Evolutionary conservation across 306 rosid genomes (phyloP), one percentile per base, ranked within the genome.

Genomic region (Biancaea sappan): DNA sequence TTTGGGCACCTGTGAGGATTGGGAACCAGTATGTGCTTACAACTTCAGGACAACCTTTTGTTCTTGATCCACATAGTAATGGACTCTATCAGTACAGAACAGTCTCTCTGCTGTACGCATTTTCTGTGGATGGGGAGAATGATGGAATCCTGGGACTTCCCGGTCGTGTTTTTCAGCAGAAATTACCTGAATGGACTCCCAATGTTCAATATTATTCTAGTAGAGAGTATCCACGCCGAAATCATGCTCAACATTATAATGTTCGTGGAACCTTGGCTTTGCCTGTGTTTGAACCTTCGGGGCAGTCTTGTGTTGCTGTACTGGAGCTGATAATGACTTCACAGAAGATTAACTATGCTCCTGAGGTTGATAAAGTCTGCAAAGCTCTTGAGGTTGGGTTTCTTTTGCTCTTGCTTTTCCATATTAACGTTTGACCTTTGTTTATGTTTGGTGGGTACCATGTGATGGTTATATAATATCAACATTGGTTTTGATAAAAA

Each of bases 361-460:
- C 96, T 18, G 98, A 91, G 67, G 94, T 89, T 72, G 92, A 93
- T 62, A 89, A 86, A 85, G 78, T 91, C 69, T 91, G 98, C 82
- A 93, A 91, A 85, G 98, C 98, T 69, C 97, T 93, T 69, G 88
- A 93, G 97, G 98, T 91, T 83, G 37, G 91, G 54, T 79, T 73
- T 28, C 71, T 65, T 79, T 77, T 40, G 78, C 38, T 72, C 44
- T 57, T 77, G 12, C 70, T 69, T 69, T n/a, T 40, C 53, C 57
- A 66, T 22, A 31, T 32, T 16, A 22, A 75, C 16, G 58, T 31
- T 56, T 72, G 18, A 43, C 19, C 37, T 52, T n/a, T 78, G 8
- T 67, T 75, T 43, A 52, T 63, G 24, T 71, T 66, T 74, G 43
- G 66, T 66, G 66, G 56, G 38, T 54, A 19, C 62, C 51, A 15